phyloP scores from a whole-genome alignment of 2,329 filamentous ascomycete species.

The Sarocladiaceae sp. region DNA sequence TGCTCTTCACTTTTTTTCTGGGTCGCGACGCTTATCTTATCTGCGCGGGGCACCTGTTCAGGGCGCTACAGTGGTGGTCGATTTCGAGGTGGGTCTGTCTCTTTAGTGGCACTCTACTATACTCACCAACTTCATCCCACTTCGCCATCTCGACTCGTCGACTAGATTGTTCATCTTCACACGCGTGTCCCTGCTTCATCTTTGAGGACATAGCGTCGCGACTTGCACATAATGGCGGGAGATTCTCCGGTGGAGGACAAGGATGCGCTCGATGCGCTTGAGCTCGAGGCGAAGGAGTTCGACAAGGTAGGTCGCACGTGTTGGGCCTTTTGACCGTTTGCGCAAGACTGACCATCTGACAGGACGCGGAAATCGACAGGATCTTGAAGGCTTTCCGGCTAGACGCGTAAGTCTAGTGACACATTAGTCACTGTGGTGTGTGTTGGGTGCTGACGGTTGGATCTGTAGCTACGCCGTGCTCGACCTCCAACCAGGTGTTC shows the following conservation, averaged over 20 bases:
- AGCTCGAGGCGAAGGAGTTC: slow-evolving; percentile 83
- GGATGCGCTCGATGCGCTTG: slow-evolving; percentile 76
- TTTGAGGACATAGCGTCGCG: not conserved
- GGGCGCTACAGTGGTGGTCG: not conserved
- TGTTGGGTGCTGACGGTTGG: too few species aligned
- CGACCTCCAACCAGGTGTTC: slow-evolving; percentile 89
- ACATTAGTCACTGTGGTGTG: too few species aligned
- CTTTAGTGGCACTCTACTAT: not conserved
- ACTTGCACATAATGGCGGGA: slow-evolving; percentile 36
- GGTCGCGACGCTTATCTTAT: slow-evolving; percentile 33
- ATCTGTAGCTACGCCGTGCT: slow-evolving; percentile 76
- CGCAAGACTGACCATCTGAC: slow-evolving; percentile 13
- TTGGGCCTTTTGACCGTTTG: slow-evolving; percentile 9
- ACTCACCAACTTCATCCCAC: slow-evolving; percentile 10
- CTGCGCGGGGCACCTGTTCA: slow-evolving; percentile 22
- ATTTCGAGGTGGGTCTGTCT: not conserved
- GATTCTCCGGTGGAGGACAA: slow-evolving; percentile 51
- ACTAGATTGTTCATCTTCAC: too few species aligned
- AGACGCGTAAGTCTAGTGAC: slow-evolving; percentile 42
- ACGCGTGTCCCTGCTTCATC: too few species aligned
- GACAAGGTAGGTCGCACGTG: slow-evolving; percentile 61
- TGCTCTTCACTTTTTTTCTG: slow-evolving; percentile 26
- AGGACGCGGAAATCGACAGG: slow-evolving; percentile 94
- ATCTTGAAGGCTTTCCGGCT: slow-evolving; percentile 86
- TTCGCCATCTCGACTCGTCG: slow-evolving; percentile 1